Evolutionary conservation across 2,329 filamentous ascomycete genomes (phyloP).

Genomic region (Biscogniauxia sp.): DNA sequence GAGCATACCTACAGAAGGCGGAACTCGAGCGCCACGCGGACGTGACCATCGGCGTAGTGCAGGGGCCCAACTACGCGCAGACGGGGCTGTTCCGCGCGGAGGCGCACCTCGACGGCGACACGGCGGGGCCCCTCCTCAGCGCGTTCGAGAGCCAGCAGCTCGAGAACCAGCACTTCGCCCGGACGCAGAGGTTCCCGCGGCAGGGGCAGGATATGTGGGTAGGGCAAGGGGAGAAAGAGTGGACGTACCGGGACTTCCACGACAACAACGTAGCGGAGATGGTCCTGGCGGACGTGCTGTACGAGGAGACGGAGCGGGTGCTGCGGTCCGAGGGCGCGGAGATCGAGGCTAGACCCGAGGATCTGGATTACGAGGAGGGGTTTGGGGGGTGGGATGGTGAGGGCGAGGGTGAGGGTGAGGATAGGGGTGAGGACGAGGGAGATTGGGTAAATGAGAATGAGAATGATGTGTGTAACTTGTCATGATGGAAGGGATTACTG

Average conservation of each 20-base stretch:
- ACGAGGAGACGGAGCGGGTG: conserved; percentile 11
- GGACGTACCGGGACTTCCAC: conserved; percentile 5
- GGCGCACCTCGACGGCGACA: conserved; percentile 46
- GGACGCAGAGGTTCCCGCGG: conserved; percentile 1
- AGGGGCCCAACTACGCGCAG: conserved; percentile 51
- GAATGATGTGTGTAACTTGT: neutral
- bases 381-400: conserved; percentile 7
- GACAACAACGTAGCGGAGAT: conserved; percentile 7
- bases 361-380: conserved; percentile 21
- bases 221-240: neutral
- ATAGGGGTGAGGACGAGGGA: conserved; percentile 9
- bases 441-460: too few species aligned
- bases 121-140: conserved; percentile 43
- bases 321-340: conserved; percentile 24
- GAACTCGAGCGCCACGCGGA: conserved; percentile 44
- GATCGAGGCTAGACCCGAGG: conserved; percentile 18
- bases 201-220: neutral
- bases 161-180: conserved; percentile 28
- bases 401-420: conserved; percentile 11
- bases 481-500: too few species aligned
- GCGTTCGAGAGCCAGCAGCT: conserved; percentile 45
- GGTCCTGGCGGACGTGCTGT: conserved; percentile 17
- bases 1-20: conserved; percentile 36
- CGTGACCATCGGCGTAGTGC: conserved; percentile 51
- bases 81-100: conserved; percentile 47